Percentiles rank a stretch among this genome's conserved stretches.
phyloP scores from a whole-genome alignment of 1,139 yeast genomes.

The Geotrichum citri-aurantii region DNA sequence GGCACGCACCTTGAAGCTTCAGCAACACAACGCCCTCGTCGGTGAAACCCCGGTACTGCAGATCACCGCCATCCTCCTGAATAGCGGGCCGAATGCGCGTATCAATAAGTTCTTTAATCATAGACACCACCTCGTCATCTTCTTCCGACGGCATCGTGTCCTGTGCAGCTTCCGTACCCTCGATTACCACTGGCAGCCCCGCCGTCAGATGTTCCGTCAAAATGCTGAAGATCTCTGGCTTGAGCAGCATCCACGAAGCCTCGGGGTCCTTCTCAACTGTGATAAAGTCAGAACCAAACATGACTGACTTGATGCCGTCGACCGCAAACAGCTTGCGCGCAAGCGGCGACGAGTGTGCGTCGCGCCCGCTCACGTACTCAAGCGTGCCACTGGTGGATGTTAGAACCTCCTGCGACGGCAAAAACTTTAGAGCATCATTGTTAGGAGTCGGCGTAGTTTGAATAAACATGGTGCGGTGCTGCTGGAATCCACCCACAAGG shows the following conservation, averaged over 20 bases:
- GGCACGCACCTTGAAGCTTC: conserved; percentile 77
- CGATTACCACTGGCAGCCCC: conserved; percentile 52
- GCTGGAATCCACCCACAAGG: neutral
- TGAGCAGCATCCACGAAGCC: conserved; percentile 65
- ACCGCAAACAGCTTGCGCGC: conserved; percentile 73
- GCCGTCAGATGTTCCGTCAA: conserved; percentile 78
- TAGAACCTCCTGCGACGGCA: conserved; percentile 61
- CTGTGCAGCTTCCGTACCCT: conserved; percentile 45
- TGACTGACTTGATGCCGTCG: conserved; percentile 83
- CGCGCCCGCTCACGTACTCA: conserved; percentile 65
- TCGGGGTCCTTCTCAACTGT: conserved; percentile 67
- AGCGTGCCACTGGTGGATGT: conserved; percentile 40
- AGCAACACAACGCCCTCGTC: conserved; percentile 70
- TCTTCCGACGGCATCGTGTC: conserved; percentile 50
- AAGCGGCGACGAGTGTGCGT: conserved; percentile 46
- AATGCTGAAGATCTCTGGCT: conserved; percentile 83
- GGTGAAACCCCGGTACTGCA: conserved; percentile 59
- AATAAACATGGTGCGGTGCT: conserved; percentile 35
- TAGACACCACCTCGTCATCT: conserved; percentile 73
- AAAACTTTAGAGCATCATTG: conserved; percentile 82
- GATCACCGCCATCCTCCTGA: conserved; percentile 78
- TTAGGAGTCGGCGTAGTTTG: conserved; percentile 80
- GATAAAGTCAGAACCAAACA: conserved; percentile 84
- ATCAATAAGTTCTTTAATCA: conserved; percentile 89
- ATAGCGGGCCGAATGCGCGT: conserved; percentile 92